Percentiles rank a stretch among this genome's conserved stretches.
These are phyloP conservation scores for Exutisphaerella laricina DNA, from an alignment of 2,329 filamentous ascomycete species.

Conservation along the genomic window DNA sequence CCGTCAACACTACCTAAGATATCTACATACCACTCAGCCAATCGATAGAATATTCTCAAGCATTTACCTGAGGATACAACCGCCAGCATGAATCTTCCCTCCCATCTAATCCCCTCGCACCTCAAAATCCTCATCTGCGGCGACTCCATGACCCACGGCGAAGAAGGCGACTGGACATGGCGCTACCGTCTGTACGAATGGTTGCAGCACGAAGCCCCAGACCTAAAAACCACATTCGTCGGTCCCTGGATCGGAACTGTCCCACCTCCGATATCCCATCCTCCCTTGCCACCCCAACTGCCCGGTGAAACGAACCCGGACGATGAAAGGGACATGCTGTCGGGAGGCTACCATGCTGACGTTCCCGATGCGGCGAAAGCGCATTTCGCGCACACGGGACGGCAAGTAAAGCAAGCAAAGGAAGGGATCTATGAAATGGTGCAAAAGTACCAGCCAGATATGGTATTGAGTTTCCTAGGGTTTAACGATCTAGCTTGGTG, in stretches of 20 bases:
- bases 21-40: too few species aligned
- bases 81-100: conserved; percentile 3
- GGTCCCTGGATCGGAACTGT: conserved; percentile 25
- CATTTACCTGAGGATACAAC: too few species aligned
- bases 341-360: conserved; percentile 32
- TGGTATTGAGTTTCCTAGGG: conserved; percentile 24
- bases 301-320: conserved; percentile 8
- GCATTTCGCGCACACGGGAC: conserved; percentile 27
- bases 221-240: conserved; percentile 29
- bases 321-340: conserved; percentile 7
- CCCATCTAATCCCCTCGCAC: not conserved
- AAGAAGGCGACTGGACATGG: conserved; percentile 42
- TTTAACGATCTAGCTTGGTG: conserved; percentile 27
- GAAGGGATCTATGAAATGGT: conserved; percentile 29
- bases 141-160: conserved; percentile 24
- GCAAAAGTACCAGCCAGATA: conserved; percentile 29
- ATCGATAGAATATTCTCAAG: too few species aligned
- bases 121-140: conserved; percentile 22
- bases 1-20: too few species aligned
- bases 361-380: conserved; percentile 21
- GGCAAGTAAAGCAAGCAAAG: conserved; percentile 32
- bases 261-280: conserved; percentile 33
- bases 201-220: conserved; percentile 27
- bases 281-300: conserved; percentile 14
- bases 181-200: conserved; percentile 41